Percentiles rank a stretch among this genome's conserved stretches.
phyloP scores from a whole-genome alignment of 345 rosid species.

The Gossypium ekmanianum region DNA sequence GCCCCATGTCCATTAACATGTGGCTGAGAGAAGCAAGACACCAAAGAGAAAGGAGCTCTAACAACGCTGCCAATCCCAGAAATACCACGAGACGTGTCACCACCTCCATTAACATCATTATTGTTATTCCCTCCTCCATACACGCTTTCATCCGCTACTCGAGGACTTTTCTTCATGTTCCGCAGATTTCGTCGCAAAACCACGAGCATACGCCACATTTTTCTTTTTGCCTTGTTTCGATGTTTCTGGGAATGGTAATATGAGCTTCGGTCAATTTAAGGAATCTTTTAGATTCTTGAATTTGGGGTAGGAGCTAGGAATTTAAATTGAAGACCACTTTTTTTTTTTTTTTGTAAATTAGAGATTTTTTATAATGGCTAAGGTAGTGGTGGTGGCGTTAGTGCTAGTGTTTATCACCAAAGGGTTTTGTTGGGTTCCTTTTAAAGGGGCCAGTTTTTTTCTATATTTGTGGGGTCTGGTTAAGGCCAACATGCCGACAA shows the following conservation, averaged over 20 bases:
- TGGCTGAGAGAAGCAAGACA: constrained; percentile 73
- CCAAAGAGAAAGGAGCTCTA: constrained; percentile 43
- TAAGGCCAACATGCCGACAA: constrained; percentile 41
- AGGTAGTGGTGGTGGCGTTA: constrained; percentile 33
- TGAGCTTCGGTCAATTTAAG: constrained; percentile 8
- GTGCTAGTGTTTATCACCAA: constrained; percentile 41
- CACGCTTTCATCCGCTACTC: constrained; percentile 75
- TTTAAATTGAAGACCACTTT: not conserved
- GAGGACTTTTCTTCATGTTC: constrained; percentile 53
- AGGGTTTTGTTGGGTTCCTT: constrained; percentile 25
- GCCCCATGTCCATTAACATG: constrained; percentile 54
- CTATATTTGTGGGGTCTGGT: constrained; percentile 36
- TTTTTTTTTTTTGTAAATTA: not conserved
- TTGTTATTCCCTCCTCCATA: constrained; percentile 19
- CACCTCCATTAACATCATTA: constrained; percentile 17
- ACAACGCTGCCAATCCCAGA: constrained; percentile 36
- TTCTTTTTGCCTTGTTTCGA: not conserved
- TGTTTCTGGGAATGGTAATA: not conserved
- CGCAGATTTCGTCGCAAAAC: constrained; percentile 41
- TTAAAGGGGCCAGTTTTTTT: constrained; percentile 10
- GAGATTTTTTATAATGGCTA: constrained; percentile 25
- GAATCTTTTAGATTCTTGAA: not conserved
- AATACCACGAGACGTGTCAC: constrained; percentile 23
- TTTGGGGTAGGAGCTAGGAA: not conserved
- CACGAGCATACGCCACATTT: constrained; percentile 42